Evolutionary conservation across 305 asterid species (phyloP).

Genomic region (Fraxinus latifolia): DNA sequence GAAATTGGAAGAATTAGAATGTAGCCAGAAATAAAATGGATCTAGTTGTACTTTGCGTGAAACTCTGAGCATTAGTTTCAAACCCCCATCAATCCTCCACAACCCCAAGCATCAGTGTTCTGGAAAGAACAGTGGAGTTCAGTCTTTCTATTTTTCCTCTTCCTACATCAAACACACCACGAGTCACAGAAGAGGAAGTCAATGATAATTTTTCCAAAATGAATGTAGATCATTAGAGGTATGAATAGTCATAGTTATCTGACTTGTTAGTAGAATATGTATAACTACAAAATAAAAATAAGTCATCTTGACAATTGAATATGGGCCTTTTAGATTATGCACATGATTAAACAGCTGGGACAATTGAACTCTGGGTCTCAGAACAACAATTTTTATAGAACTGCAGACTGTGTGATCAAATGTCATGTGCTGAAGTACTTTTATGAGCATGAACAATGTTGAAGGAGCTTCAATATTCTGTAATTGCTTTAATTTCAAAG

Average conservation of each 20-base stretch:
- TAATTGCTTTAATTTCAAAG: neutral
- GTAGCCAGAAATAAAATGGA: neutral
- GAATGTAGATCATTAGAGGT: neutral
- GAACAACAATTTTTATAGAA: neutral
- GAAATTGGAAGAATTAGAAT: neutral
- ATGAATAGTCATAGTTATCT: neutral
- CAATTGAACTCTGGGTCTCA: neutral
- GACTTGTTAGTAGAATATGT: neutral
- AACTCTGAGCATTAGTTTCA: neutral
- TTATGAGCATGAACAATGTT: neutral
- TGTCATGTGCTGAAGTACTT: neutral
- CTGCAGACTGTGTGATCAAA: neutral
- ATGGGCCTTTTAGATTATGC: neutral
- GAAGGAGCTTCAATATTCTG: neutral
- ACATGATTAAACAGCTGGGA: neutral
- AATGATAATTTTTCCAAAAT: neutral
- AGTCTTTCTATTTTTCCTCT: neutral
- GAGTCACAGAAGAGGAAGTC: neutral
- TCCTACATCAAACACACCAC: neutral
- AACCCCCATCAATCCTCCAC: neutral
- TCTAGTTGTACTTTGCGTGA: neutral
- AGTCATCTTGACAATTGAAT: neutral
- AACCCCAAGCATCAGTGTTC: neutral
- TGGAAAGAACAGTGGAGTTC: neutral
- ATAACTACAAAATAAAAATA: neutral